Evolutionary conservation across 768 basidiomycete genomes (phyloP).

Genomic region (Leccinum rimulosum): DNA sequence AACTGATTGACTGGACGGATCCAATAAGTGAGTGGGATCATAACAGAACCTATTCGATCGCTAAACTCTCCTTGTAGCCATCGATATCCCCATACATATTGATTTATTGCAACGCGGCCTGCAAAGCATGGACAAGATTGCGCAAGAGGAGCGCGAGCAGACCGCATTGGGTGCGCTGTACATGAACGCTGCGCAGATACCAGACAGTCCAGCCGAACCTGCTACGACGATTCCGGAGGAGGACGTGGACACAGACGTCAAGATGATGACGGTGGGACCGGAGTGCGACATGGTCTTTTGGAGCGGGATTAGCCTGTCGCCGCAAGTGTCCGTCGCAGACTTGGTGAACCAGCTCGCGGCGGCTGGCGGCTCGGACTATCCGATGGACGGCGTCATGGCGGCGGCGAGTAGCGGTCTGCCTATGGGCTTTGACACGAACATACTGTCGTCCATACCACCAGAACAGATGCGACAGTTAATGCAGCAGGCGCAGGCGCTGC

Average conservation of each 20-base stretch:
- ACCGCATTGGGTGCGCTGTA: slow-evolving; percentile 75
- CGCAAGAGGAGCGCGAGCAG: slow-evolving; percentile 77
- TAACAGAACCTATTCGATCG: slow-evolving; percentile 18
- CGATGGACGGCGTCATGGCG: slow-evolving; percentile 35
- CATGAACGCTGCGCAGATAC: slow-evolving; percentile 66
- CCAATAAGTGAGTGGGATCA: slow-evolving; percentile 62
- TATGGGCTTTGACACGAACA: slow-evolving; percentile 42
- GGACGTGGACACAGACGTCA: slow-evolving; percentile 61
- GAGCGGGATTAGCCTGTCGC: slow-evolving; percentile 37
- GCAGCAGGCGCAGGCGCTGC: slow-evolving; percentile 38
- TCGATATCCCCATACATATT: slow-evolving; percentile 61
- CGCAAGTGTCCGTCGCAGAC: slow-evolving; percentile 58
- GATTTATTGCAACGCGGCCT: slow-evolving; percentile 57
- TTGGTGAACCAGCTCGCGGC: slow-evolving; percentile 64
- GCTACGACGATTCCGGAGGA: slow-evolving; percentile 59
- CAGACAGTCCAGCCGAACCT: slow-evolving; percentile 76
- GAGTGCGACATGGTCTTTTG: slow-evolving; percentile 69
- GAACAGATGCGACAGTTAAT: slow-evolving; percentile 67
- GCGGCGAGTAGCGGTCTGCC: slow-evolving; percentile 27
- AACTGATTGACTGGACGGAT: slow-evolving; percentile 83
- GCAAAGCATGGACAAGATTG: slow-evolving; percentile 63
- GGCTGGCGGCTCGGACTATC: slow-evolving; percentile 40
- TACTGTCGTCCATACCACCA: slow-evolving; percentile 43
- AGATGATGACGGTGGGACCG: slow-evolving; percentile 65
- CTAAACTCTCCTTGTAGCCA: slow-evolving; percentile 38